Conservation (phyloP, 352 stramenopile genomes). For the Globisporangium sylvaticum region DNA sequence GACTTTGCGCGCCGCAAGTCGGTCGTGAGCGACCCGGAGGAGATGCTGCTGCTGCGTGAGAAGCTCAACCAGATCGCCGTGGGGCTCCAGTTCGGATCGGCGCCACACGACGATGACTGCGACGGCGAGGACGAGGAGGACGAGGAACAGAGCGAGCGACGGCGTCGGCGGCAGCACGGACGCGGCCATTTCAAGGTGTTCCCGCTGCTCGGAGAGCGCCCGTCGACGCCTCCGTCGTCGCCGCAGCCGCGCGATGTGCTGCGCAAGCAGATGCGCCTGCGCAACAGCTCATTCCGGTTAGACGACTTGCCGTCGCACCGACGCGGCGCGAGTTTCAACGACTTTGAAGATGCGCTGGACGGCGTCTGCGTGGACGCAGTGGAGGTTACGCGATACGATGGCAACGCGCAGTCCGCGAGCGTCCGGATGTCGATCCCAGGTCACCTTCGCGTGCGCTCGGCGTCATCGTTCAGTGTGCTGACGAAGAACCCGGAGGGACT, state of each 20-base stretch:
- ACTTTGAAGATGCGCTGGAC: constrained; percentile 2
- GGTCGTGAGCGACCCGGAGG: constrained; percentile 53
- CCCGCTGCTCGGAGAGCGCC: constrained; percentile 31
- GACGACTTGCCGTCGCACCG: constrained; percentile 14
- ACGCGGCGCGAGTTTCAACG: constrained; percentile 18
- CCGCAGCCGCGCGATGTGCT: constrained; percentile 72
- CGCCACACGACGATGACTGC: constrained; percentile 20
- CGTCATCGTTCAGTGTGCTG: constrained; percentile 55
- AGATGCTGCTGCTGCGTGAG: constrained; percentile 64
- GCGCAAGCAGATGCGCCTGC: constrained; percentile 54
- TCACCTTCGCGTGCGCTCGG: constrained; percentile 35
- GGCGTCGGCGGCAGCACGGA: background rate
- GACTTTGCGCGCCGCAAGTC: constrained; percentile 38
- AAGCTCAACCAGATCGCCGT: constrained; percentile 77
- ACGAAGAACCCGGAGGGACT: constrained; percentile 66
- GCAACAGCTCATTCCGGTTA: constrained; percentile 37
- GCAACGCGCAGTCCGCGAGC: constrained; percentile 9
- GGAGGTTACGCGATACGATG: constrained; percentile 43
- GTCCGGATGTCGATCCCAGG: constrained; percentile 51
- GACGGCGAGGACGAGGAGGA: constrained; percentile 20
- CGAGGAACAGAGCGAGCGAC: constrained; percentile 19
- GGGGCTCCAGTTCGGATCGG: constrained; percentile 14
- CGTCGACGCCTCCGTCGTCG: constrained; percentile 72
- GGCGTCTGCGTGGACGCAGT: constrained; percentile 58
- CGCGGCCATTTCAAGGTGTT: constrained; percentile 48